Percentiles rank a stretch among this genome's conserved stretches.
Evolutionary conservation across 495 filamentous ascomycete species (phyloP).

Genomic region (Astrothelium subdiscretum): DNA sequence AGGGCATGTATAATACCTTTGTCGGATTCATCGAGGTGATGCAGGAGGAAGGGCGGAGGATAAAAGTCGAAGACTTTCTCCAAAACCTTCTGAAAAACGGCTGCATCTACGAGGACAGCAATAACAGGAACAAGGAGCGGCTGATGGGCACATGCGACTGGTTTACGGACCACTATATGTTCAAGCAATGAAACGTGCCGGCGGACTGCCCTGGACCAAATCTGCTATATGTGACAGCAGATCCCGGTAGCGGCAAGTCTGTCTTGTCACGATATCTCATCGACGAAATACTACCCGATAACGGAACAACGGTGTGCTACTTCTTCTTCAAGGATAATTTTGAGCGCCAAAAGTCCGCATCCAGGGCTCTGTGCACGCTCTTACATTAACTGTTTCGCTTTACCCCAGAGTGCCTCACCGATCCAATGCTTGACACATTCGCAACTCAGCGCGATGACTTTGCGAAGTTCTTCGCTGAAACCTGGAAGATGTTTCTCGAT

Average conservation of each 20-base stretch:
- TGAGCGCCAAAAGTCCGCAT: constrained; percentile 31
- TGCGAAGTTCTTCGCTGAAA: constrained; percentile 20
- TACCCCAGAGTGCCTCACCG: constrained; percentile 21
- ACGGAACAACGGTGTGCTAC: constrained; percentile 29
- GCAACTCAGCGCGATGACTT: constrained; percentile 21
- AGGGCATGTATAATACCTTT: background rate
- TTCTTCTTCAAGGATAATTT: constrained; percentile 51
- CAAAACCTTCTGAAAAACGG: background rate
- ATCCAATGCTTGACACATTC: constrained; percentile 11
- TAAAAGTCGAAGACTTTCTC: background rate
- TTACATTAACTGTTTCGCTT: constrained; percentile 37
- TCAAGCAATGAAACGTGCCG: background rate
- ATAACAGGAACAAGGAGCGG: constrained; percentile 2
- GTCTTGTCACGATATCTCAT: constrained; percentile 37
- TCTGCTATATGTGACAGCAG: constrained; percentile 39
- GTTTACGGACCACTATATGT: background rate
- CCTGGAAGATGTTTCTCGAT: constrained; percentile 34
- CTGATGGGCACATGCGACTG: constrained; percentile 3
- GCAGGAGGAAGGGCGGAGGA: background rate
- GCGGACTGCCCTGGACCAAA: background rate
- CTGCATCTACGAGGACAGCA: background rate
- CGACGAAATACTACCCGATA: constrained; percentile 18
- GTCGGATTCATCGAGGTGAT: background rate
- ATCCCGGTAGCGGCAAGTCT: constrained; percentile 47
- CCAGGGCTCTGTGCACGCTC: constrained; percentile 33